These are phyloP conservation scores for Mycosarcoma maydis DNA, from an alignment of 1,284 basidiomycete genomes.

Conservation along the genomic window DNA sequence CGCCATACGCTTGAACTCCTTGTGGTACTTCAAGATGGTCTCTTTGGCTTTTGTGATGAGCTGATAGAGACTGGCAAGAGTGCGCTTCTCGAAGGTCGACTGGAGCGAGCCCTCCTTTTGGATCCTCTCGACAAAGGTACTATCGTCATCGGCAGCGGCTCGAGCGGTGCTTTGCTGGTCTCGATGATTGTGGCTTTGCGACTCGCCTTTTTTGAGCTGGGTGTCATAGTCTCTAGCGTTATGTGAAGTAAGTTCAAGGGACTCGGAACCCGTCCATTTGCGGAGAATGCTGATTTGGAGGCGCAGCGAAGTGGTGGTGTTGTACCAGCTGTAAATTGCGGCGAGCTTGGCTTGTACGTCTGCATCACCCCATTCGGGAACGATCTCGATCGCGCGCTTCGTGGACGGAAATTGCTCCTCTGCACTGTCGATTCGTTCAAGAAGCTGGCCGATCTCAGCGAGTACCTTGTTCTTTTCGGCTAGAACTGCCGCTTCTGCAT, in stretches of 20 bases:
- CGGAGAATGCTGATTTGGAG: conserved; percentile 60
- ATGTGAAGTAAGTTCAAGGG: conserved; percentile 50
- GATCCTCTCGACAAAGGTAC: conserved; percentile 85
- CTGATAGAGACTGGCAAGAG: conserved; percentile 84
- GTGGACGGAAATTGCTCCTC: conserved; percentile 63
- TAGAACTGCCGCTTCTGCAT: conserved; percentile 5
- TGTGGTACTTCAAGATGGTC: conserved; percentile 82
- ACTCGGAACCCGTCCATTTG: conserved; percentile 62
- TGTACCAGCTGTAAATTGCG: conserved; percentile 65
- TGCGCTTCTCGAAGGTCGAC: conserved; percentile 91
- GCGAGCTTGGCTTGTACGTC: conserved; percentile 58
- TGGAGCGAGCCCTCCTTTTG: conserved; percentile 96
- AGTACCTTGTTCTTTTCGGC: conserved; percentile 42
- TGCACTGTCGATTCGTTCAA: conserved; percentile 56
- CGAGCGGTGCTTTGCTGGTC: conserved; percentile 11
- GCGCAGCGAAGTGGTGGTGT: conserved; percentile 52
- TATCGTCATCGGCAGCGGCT: conserved; percentile 40
- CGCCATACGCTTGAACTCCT: conserved; percentile 81
- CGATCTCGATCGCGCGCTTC: conserved; percentile 52
- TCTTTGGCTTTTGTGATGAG: conserved; percentile 87
- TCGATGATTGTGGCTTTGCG: conserved; percentile 14
- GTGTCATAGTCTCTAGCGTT: conserved; percentile 5
- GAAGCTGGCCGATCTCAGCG: conserved; percentile 48
- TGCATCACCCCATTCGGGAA: conserved; percentile 57
- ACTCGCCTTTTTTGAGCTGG: conserved; percentile 11